These are phyloP conservation scores for Candida ortonii DNA, from an alignment of 805 yeast genomes.

Conservation along the genomic window DNA sequence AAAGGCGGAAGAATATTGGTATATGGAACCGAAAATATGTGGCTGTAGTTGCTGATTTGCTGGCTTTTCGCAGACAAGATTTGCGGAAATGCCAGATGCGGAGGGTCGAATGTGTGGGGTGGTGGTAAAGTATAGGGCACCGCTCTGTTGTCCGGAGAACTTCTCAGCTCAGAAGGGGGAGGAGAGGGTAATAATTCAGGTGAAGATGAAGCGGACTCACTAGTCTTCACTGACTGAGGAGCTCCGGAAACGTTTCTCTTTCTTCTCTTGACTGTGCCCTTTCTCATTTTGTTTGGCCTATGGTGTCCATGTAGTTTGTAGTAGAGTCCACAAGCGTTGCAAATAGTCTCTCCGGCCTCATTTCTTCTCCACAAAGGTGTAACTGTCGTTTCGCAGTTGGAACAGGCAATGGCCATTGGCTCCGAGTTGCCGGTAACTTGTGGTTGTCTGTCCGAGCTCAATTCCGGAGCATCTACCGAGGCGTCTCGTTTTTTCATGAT, in stretches of 20 bases:
- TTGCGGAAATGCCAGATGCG: no score
- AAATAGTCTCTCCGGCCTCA: constrained; percentile 75
- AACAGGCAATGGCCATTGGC: constrained; percentile 69
- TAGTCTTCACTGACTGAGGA: background rate
- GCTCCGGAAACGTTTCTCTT: constrained; percentile 49
- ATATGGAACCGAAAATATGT: no score
- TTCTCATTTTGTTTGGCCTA: constrained; percentile 73
- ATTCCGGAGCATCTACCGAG: constrained; percentile 1
- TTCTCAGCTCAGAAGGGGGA: no score
- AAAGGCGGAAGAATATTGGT: no score
- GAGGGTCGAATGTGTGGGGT: no score
- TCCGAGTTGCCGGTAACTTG: constrained; percentile 21
- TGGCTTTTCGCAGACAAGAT: no score
- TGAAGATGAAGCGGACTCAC: background rate
- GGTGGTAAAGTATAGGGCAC: no score
- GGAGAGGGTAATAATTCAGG: background rate
- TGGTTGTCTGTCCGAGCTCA: constrained; percentile 9
- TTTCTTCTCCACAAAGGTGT: constrained; percentile 88
- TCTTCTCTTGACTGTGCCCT: constrained; percentile 70
- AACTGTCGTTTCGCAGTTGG: constrained; percentile 78
- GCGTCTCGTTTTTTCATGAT: constrained; percentile 18
- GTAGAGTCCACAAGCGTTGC: constrained; percentile 86
- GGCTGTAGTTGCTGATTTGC: no score
- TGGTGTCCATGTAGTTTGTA: constrained; percentile 72
- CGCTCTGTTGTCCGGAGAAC: no score